These are phyloP conservation scores for Calonectria leucothoes DNA, from an alignment of 2,329 filamentous ascomycete genomes.

Conservation along the genomic window DNA sequence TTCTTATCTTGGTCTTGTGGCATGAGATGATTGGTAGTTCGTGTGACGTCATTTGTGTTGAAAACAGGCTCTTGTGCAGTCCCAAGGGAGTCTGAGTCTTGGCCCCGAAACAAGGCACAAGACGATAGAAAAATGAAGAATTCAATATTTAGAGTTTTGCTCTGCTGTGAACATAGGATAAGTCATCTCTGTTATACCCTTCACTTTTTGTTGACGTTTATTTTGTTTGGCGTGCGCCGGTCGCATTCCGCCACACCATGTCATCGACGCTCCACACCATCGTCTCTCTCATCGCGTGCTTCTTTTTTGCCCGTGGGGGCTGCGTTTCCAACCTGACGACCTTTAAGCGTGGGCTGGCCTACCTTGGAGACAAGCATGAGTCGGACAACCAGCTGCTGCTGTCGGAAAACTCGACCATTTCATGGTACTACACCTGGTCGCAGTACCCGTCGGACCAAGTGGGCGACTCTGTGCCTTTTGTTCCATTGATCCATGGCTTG, in stretches of 20 bases:
- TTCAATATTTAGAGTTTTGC: not conserved
- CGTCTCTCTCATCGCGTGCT: not conserved
- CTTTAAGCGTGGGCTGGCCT: conserved; percentile 40
- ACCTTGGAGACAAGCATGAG: conserved; percentile 38
- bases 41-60: not conserved
- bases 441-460: conserved; percentile 40
- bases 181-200: not conserved
- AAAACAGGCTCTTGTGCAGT: not conserved
- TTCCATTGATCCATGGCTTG: conserved; percentile 53
- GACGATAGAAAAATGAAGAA: not conserved
- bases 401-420: conserved; percentile 50
- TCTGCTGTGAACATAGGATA: not conserved
- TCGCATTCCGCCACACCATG: not conserved
- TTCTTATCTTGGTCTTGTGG: not conserved
- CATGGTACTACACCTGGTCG: conserved; percentile 59
- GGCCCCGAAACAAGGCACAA: not conserved
- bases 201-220: not conserved
- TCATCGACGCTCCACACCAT: not conserved
- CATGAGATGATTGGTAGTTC: not conserved
- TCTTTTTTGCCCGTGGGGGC: not conserved
- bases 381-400: conserved; percentile 50
- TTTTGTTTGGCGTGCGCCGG: not conserved
- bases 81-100: not conserved
- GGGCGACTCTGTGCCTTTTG: conserved; percentile 45
- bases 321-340: conserved; percentile 23